Evolutionary conservation across 2,329 filamentous ascomycete genomes (phyloP).

Genomic region (Colletotrichum eleusines): DNA sequence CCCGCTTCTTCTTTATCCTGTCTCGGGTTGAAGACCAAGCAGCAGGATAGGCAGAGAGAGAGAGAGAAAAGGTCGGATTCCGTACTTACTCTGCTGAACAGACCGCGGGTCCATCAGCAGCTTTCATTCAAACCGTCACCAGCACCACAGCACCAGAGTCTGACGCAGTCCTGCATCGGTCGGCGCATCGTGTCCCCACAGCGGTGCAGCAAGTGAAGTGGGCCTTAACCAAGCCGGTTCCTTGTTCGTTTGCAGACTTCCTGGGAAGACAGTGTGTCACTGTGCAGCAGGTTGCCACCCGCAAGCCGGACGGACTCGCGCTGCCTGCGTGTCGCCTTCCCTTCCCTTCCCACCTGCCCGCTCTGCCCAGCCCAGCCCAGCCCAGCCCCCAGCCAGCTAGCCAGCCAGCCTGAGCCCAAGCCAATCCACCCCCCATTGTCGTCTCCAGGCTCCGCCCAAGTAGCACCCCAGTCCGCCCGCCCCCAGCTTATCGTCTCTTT

Average conservation of each 20-base stretch:
- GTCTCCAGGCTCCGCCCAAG: slow-evolving; percentile 6
- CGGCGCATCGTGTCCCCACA: slow-evolving; percentile 27
- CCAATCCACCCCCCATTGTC: too few species aligned
- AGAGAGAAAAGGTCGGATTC: background rate
- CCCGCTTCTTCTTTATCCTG: background rate
- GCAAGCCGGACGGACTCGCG: slow-evolving; percentile 27
- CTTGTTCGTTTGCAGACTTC: slow-evolving; percentile 36
- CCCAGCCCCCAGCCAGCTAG: too few species aligned
- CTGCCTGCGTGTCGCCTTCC: slow-evolving; percentile 1
- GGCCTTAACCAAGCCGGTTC: slow-evolving; percentile 31
- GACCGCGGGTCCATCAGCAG: background rate
- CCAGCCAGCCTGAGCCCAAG: too few species aligned
- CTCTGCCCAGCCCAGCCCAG: too few species aligned
- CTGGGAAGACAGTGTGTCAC: slow-evolving; percentile 39
- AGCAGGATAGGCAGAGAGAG: background rate
- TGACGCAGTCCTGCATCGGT: slow-evolving; percentile 17
- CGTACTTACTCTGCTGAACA: background rate
- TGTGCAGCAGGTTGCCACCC: slow-evolving; percentile 40
- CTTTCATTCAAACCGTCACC: background rate
- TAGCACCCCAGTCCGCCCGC: slow-evolving; percentile 16
- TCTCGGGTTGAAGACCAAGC: background rate
- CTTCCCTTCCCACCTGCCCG: background rate
- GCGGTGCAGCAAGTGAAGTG: slow-evolving; percentile 34
- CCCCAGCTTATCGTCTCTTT: slow-evolving; percentile 14
- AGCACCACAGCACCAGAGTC: background rate